Base-by-base conservation (phyloP, 192 early-diverging fungal species). In the Rhizoclosmatium sp. region DNA sequence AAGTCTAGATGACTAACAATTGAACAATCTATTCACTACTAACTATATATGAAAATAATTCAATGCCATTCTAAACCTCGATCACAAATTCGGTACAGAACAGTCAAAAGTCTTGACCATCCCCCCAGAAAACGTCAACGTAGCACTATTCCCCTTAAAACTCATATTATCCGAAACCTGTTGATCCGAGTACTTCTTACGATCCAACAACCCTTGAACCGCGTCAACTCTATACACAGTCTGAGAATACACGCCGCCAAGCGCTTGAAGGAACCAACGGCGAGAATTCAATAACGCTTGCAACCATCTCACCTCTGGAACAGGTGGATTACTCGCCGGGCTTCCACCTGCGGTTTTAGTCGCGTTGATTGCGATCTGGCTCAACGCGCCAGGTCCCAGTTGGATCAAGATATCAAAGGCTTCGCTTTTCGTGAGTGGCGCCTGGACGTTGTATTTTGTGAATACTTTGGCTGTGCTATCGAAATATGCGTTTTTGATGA, bases 391-490 rank as follows among this genome's bases (percentile, higher is more conserved):
- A 12, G 10, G 23, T 3, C 77, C 68, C 31, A 78, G 40, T 67
- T 78, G 77, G 42, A 71, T 60, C 1, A 41, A 42, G 14, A 61
- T 78, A 48, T 78, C 77, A 60, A 78, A 78, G 10, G 70, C n/a
- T 2, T 59, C 12, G 2, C 21, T 46, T 1, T 45, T 70, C 12
- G 39, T 67, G 19, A 68, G 41, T 12, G 77, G 62, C 1, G 51
- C 59, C 47, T 19, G 4, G 42, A 78, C 16, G 39, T 51, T 39
- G 44, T 65, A 60, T 49, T 31, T 10, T 10, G 4, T n/a, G 0
- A 60, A 9, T 5, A 45, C 14, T 31, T 42, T 39, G 2, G 39
- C 31, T 16, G 40, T 60, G 9, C 67, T 48, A 19, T 49, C 56
- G 40, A 78, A 78, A 66, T 58, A 69, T 3, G 39, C 16, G 3